These are phyloP conservation scores for Fusarium duplospermum DNA, from an alignment of 2,329 filamentous ascomycete genomes.

Conservation along the genomic window DNA sequence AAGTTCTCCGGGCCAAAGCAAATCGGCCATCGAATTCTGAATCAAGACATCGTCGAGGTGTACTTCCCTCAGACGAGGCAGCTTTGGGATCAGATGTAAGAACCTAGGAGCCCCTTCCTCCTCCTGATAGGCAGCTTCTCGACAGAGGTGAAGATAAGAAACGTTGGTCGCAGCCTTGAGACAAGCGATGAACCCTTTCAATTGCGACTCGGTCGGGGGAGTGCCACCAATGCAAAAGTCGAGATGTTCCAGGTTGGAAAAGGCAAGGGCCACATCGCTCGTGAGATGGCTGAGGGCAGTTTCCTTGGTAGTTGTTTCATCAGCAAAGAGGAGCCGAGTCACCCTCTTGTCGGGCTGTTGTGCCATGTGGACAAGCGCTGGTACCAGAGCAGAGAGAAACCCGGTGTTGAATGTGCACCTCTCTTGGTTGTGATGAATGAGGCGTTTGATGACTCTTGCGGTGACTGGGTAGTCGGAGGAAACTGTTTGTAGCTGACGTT, in stretches of 20 bases:
- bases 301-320: not conserved
- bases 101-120: not conserved
- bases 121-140: not conserved
- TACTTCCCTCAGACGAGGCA: not conserved
- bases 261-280: not conserved
- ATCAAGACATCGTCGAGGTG: not conserved
- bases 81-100: not conserved
- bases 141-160: slow-evolving; percentile 3
- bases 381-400: slow-evolving; percentile 2
- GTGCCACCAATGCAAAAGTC: slow-evolving; percentile 5
- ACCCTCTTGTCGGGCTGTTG: not conserved
- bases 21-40: not conserved
- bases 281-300: not conserved
- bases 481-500: not conserved
- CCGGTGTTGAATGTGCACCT: not conserved
- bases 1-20: not conserved
- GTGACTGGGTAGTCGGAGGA: not conserved
- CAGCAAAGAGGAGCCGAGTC: slow-evolving; percentile 4
- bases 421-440: not conserved
- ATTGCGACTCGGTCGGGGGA: not conserved
- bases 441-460: not conserved
- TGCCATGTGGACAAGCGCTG: not conserved
- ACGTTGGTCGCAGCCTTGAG: slow-evolving; percentile 1
- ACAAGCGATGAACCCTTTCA: not conserved
- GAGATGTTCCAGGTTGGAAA: not conserved